Conservation (phyloP, 805 yeast species). For the Gaillardinia entomophila region DNA sequence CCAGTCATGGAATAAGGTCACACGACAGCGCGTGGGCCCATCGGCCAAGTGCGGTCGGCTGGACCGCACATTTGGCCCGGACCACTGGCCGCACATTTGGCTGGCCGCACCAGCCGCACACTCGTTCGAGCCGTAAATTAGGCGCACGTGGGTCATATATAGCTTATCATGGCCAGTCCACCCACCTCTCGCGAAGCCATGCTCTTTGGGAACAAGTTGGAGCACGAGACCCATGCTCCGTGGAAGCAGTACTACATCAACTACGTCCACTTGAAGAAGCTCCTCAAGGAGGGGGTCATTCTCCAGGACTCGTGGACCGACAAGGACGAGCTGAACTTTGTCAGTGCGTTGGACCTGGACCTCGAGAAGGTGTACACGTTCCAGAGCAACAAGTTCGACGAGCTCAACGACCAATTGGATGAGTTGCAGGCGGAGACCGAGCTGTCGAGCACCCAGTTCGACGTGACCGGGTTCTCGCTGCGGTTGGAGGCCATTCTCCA, state of each 20-base stretch:
- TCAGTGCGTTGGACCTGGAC: constrained; percentile 58
- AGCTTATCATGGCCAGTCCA: no score
- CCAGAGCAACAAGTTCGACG: constrained; percentile 62
- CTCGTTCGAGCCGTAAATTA: no score
- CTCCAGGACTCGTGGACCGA: constrained; percentile 54
- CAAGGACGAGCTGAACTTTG: constrained; percentile 66
- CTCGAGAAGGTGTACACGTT: constrained; percentile 74
- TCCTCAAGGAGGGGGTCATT: constrained; percentile 63
- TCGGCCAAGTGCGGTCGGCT: no score
- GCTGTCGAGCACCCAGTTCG: constrained; percentile 34
- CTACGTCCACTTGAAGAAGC: constrained; percentile 59
- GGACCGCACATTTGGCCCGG: no score
- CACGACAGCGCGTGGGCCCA: no score
- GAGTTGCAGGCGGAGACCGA: constrained; percentile 56
- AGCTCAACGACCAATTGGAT: constrained; percentile 58
- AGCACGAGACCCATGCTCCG: constrained; percentile 77
- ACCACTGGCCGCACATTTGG: no score
- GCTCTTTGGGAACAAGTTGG: constrained; percentile 83
- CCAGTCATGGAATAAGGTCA: no score
- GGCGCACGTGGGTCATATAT: no score
- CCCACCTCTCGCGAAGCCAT: constrained; percentile 34
- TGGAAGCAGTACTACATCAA: constrained; percentile 76
- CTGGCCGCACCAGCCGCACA: no score
- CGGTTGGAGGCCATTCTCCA: constrained; percentile 69
- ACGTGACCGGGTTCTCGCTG: constrained; percentile 56